Percentiles rank a stretch among this genome's conserved stretches.
Conservation (phyloP, 2,329 filamentous ascomycete species). For the Fusarium sp. region DNA sequence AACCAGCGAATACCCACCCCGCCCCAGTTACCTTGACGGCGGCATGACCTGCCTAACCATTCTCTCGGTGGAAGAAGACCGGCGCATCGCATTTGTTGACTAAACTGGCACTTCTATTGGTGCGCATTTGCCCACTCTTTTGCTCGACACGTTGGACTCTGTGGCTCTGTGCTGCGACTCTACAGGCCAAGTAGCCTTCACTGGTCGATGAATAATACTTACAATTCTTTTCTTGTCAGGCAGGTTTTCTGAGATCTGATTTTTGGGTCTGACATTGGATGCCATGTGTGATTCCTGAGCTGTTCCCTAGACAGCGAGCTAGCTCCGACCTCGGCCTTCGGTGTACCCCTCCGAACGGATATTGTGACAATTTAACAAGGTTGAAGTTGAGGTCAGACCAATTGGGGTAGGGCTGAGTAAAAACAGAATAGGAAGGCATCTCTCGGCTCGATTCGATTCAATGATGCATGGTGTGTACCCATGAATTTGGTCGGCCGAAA, state of each 20-base stretch:
- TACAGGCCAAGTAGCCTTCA: conserved; percentile 21
- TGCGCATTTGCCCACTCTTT: conserved; percentile 46
- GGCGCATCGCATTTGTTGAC: conserved; percentile 40
- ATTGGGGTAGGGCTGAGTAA: conserved; percentile 45
- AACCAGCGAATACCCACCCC: conserved; percentile 23
- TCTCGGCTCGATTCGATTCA: conserved; percentile 16
- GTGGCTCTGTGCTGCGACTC: conserved; percentile 19
- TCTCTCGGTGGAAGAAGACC: conserved; percentile 39
- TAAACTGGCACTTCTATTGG: conserved; percentile 47
- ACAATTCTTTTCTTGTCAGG: conserved; percentile 20
- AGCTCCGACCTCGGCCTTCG: conserved; percentile 49
- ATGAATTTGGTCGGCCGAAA: conserved; percentile 15
- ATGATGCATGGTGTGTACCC: conserved; percentile 8
- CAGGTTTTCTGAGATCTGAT: not conserved
- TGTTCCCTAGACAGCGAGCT: conserved; percentile 29
- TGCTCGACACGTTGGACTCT: conserved; percentile 32
- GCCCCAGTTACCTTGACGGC: conserved; percentile 29
- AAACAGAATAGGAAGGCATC: conserved; percentile 40
- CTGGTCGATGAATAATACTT: conserved; percentile 11
- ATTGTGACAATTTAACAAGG: conserved; percentile 27
- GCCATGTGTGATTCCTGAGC: conserved; percentile 28
- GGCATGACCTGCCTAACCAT: conserved; percentile 36
- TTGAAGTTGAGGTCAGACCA: conserved; percentile 28
- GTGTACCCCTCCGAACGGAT: conserved; percentile 40
- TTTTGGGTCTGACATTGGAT: conserved; percentile 16